Conservation (phyloP, 2,329 filamentous ascomycete species). For the Ceratocystis smalleyi region DNA sequence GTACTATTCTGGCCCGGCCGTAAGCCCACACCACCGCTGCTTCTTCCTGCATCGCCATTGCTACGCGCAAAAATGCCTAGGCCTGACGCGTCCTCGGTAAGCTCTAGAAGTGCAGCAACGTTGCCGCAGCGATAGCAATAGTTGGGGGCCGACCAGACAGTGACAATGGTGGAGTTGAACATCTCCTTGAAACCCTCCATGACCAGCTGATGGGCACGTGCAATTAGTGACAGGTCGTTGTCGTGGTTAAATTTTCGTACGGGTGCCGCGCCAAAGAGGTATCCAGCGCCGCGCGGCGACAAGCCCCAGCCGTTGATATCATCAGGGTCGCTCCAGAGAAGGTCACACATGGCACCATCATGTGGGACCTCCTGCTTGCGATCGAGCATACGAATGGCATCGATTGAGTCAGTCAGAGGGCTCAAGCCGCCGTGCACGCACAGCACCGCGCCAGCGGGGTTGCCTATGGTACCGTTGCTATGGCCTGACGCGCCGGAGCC, state of each 20-base stretch:
- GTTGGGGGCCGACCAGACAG: slow-evolving; percentile 95
- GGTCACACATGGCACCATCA: slow-evolving; percentile 96
- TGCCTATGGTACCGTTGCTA: slow-evolving; percentile 47
- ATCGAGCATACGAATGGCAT: slow-evolving; percentile 89
- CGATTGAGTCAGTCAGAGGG: slow-evolving; percentile 79
- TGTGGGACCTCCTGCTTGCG: slow-evolving; percentile 97
- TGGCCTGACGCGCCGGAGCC: slow-evolving; percentile 64
- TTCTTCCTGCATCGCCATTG: slow-evolving; percentile 52
- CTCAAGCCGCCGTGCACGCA: slow-evolving; percentile 92
- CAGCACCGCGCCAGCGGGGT: slow-evolving; percentile 66
- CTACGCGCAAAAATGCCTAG: slow-evolving; percentile 53
- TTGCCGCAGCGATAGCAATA: slow-evolving; percentile 96
- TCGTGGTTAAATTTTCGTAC: slow-evolving; percentile 91
- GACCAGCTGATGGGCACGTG: slow-evolving; percentile 87
- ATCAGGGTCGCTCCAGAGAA: slow-evolving; percentile 95
- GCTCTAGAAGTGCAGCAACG: slow-evolving; percentile 83
- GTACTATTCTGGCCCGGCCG: slow-evolving; percentile 29
- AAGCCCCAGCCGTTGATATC: slow-evolving; percentile 96
- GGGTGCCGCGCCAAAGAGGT: slow-evolving; percentile 88
- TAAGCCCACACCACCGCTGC: slow-evolving; percentile 27
- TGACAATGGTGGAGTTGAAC: slow-evolving; percentile 92
- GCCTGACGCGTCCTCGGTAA: slow-evolving; percentile 75
- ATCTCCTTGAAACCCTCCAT: slow-evolving; percentile 99
- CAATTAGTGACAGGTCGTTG: slow-evolving; percentile 84
- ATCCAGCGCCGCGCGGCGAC: slow-evolving; percentile 84